A percentile compares a stretch with the other conserved stretches of the same genome.
phyloP scores from a whole-genome alignment of 164 flowering plant genomes.

The Euptelea pleiosperma region DNA sequence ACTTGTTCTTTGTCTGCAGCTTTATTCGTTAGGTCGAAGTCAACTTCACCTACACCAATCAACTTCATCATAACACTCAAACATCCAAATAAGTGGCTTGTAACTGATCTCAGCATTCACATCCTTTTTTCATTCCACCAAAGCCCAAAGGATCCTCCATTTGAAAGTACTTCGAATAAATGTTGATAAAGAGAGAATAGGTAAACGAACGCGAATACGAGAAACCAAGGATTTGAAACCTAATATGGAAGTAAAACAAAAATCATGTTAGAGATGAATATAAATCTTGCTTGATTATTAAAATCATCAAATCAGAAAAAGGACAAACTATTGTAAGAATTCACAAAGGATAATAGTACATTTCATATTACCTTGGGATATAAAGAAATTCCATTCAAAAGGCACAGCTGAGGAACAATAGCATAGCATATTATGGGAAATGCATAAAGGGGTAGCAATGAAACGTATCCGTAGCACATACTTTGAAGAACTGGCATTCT shows the following conservation, averaged over 20 bases:
- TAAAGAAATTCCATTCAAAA: slow-evolving; percentile 7
- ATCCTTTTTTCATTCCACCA: slow-evolving; percentile 20
- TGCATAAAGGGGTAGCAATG: slow-evolving; percentile 3
- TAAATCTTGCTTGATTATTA: too few relatives aligned
- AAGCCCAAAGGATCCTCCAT: slow-evolving; percentile 13
- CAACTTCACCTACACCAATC: slow-evolving; percentile 16
- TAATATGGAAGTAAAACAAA: background rate
- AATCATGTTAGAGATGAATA: background rate
- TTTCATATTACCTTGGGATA: slow-evolving; percentile 14
- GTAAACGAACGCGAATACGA: slow-evolving; percentile 6
- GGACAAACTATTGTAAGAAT: too few relatives aligned
- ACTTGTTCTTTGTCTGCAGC: slow-evolving; percentile 16
- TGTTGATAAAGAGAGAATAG: slow-evolving; percentile 12
- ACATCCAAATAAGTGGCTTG: slow-evolving; percentile 14
- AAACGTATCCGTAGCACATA: background rate
- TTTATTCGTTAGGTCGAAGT: slow-evolving; percentile 32
- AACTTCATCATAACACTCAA: slow-evolving; percentile 5
- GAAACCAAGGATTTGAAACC: slow-evolving; percentile 26
- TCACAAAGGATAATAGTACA: too few relatives aligned
- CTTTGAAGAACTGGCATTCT: background rate
- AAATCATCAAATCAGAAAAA: too few relatives aligned
- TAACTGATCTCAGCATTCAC: slow-evolving; percentile 18
- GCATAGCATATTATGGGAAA: background rate
- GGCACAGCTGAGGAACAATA: slow-evolving; percentile 6
- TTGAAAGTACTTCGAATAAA: slow-evolving; percentile 7